Percentiles rank a stretch among this genome's conserved stretches.
Evolutionary conservation across 108 stramenopile genomes (phyloP).

Genomic region (Cyclotella kingstonii): DNA sequence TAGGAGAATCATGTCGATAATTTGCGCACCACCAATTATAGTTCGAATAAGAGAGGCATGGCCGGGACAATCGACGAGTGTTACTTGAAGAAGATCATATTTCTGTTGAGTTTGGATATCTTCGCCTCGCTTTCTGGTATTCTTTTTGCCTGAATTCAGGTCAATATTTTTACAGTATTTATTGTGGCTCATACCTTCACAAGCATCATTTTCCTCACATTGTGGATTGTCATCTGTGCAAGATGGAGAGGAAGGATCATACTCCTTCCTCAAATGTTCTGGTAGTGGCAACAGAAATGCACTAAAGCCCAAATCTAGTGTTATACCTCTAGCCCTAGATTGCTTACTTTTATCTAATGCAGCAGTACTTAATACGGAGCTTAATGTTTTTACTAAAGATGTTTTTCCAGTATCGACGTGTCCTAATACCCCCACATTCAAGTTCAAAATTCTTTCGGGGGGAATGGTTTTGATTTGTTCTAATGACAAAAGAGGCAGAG

Average conservation of each 20-base stretch:
- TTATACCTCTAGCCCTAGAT: conserved; percentile 93
- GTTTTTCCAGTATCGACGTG: conserved; percentile 99
- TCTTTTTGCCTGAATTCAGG: too few relatives aligned
- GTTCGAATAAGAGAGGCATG: conserved; percentile 97
- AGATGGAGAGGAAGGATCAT: too few relatives aligned
- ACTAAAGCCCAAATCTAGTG: conserved; percentile 96
- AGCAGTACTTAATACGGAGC: conserved; percentile 94
- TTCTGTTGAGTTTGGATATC: conserved; percentile 25
- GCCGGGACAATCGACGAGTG: conserved; percentile 98
- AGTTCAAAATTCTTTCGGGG: conserved; percentile 76
- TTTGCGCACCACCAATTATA: conserved; percentile 97
- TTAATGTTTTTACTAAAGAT: conserved; percentile 92
- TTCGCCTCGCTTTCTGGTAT: conserved; percentile 3
- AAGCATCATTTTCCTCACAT: too few relatives aligned
- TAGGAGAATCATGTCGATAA: too few relatives aligned
- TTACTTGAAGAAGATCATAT: conserved; percentile 69
- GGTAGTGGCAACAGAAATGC: conserved; percentile 89
- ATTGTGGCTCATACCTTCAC: background rate
- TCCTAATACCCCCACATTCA: conserved; percentile 97
- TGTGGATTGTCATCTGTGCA: too few relatives aligned
- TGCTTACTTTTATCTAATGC: conserved; percentile 96
- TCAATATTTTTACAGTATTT: background rate
- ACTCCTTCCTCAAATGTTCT: conserved; percentile 46
- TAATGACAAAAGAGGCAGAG: conserved; percentile 32
- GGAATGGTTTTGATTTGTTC: conserved; percentile 42